Base-by-base conservation (phyloP, 2,329 filamentous ascomycete species). In the Plectosphaerella plurivora region DNA sequence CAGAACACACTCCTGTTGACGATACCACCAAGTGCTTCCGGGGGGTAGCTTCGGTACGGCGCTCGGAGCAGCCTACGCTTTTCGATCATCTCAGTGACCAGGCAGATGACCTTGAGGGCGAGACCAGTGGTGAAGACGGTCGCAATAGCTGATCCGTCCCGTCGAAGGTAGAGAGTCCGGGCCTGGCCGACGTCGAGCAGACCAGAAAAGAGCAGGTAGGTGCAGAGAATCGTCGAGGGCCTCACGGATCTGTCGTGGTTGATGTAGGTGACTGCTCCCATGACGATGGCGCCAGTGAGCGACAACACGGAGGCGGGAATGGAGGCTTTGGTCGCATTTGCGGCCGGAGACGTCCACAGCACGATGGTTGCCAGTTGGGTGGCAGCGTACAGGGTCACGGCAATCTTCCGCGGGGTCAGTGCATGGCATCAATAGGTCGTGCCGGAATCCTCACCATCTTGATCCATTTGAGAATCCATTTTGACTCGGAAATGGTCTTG, bases 221-320 rank as follows among this genome's bases (percentile, higher is more conserved):
- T 14, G 41, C 56, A 61, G 12, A 72, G 56, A 1, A 73, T 45
- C 0, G 62, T 55, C 0, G 70, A 70, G 1, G 71, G 68, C 16
- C 63, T 59, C 2, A 58, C 55, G 5, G 68, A 64, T 6, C 61
- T 63, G 12, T 57, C 55, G 54, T 75, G 72, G 51, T 75, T 71
- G 1, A 55, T 25, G 45, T 60, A 70, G 0, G 70, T 72, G 3
- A 74, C 50, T 0, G 59, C 39, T 3, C 62, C 51, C 5, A 68
- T 56, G n/a, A 58, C 59, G 4, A 69, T 39, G 2, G 65, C 62
- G 1, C 66, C 65, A 14, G 68, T 22, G 1, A 68, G 50, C 1
- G 56, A 56, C 7, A 72, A 44, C 0, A 54, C 54, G 2, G 62
- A 55, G 11, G 66, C 63, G 0, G 68, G 59, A 1, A 68, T 51